Evolutionary conservation across 306 rosid species (phyloP).

Genomic region (Castanea sativa): DNA sequence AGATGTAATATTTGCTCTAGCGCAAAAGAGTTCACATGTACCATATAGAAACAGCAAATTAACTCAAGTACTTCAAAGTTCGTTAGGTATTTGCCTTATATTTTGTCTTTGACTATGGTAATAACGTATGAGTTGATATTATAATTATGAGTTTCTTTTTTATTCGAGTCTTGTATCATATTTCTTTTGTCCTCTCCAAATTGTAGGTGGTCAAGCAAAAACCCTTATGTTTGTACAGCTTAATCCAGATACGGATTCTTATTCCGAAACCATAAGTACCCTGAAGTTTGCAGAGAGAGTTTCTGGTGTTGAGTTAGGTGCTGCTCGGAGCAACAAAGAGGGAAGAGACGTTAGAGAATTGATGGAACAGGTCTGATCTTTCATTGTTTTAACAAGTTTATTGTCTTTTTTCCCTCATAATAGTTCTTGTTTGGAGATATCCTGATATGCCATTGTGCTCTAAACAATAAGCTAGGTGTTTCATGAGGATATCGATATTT

Average conservation of each 20-base stretch:
- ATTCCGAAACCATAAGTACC: constrained; percentile 84
- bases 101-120: constrained; percentile 9
- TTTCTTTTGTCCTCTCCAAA: constrained; percentile 13
- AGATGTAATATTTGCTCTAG: constrained; percentile 93
- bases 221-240: constrained; percentile 99
- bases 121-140: not conserved
- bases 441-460: not conserved
- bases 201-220: constrained; percentile 96
- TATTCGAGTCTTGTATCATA: constrained; percentile 5
- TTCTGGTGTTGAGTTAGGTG: constrained; percentile 96
- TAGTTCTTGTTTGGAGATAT: not conserved
- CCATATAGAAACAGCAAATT: constrained; percentile 98
- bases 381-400: constrained; percentile 9
- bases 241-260: constrained; percentile 89
- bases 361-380: constrained; percentile 75
- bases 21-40: constrained; percentile 85
- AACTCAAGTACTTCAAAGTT: constrained; percentile 97
- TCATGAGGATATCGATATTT: not conserved
- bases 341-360: constrained; percentile 95
- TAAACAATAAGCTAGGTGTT: not conserved
- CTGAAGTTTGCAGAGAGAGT: constrained; percentile 99
- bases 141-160: constrained; percentile 9
- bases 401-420: not conserved
- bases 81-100: constrained; percentile 60
- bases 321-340: constrained; percentile 96